Conservation (phyloP, 2,329 filamentous ascomycete species). For the Penicillium sp. region DNA sequence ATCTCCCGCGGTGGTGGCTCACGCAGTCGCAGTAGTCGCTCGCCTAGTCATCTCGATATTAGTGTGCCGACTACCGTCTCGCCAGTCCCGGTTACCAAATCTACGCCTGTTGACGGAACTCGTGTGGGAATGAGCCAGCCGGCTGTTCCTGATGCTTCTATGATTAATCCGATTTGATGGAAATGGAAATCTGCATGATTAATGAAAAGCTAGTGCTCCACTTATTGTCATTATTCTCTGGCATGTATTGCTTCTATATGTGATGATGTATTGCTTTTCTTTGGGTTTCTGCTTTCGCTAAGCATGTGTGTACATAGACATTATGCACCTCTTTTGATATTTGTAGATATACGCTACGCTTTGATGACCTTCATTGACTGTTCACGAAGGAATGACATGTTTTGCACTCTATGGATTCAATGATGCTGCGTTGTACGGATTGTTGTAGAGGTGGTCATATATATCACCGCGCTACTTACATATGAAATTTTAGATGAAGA, state of each 20-base stretch:
- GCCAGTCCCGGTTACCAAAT: constrained; percentile 20
- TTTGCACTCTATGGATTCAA: not conserved
- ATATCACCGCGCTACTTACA: too few relatives aligned
- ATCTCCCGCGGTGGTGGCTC: constrained; percentile 31
- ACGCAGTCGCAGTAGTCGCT: constrained; percentile 34
- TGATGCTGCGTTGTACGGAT: not conserved
- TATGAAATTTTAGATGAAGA: too few relatives aligned
- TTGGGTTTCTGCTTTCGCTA: not conserved
- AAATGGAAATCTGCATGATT: constrained; percentile 5
- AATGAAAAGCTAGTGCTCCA: constrained; percentile 1
- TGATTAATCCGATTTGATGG: constrained; percentile 39
- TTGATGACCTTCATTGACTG: not conserved
- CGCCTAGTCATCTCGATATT: constrained; percentile 21
- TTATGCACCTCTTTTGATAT: not conserved
- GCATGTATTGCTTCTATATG: too few relatives aligned
- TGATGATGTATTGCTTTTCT: not conserved
- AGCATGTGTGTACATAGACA: not conserved
- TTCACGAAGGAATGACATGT: not conserved
- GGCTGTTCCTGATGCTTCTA: constrained; percentile 32
- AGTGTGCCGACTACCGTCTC: constrained; percentile 25
- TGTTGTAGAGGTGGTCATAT: not conserved
- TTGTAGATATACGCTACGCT: not conserved
- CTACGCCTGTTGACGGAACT: constrained; percentile 9
- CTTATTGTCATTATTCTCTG: not conserved
- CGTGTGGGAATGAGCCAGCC: constrained; percentile 12